A percentile compares a stretch with the other conserved stretches of the same genome.
phyloP scores from a whole-genome alignment of 805 yeast genomes.

The Yarrowia sp. region DNA sequence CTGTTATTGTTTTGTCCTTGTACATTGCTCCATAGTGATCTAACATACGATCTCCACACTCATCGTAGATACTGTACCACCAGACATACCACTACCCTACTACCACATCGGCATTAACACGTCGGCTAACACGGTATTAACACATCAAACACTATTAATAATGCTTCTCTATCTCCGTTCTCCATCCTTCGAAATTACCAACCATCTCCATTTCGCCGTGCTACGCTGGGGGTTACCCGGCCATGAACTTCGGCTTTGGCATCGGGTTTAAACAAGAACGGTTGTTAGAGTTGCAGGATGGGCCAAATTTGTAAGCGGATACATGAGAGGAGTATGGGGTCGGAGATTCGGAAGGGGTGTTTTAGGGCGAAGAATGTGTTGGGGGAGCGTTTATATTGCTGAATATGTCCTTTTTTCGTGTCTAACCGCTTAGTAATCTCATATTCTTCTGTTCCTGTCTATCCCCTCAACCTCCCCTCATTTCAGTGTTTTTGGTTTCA shows the following conservation, averaged over 20 bases:
- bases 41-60: too few relatives aligned
- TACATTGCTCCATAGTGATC: neutral
- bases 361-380: neutral
- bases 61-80: too few relatives aligned
- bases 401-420: too few relatives aligned
- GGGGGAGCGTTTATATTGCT: too few relatives aligned
- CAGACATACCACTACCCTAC: too few relatives aligned
- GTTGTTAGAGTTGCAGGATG: neutral
- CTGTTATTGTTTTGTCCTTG: too few relatives aligned
- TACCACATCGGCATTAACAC: too few relatives aligned
- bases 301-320: neutral
- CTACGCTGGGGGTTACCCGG: neutral
- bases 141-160: slow-evolving; percentile 7
- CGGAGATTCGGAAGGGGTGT: neutral
- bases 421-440: too few relatives aligned
- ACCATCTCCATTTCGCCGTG: neutral
- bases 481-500: neutral
- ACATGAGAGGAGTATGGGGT: neutral
- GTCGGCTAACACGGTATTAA: too few relatives aligned
- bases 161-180: neutral
- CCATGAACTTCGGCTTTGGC: slow-evolving; percentile 19
- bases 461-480: neutral
- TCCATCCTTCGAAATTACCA: neutral
- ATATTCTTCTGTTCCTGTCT: too few relatives aligned
- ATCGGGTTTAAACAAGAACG: slow-evolving; percentile 1